Evolutionary conservation across 1,139 yeast species (phyloP).

Genomic region (Zygosaccharomyces sapae): DNA sequence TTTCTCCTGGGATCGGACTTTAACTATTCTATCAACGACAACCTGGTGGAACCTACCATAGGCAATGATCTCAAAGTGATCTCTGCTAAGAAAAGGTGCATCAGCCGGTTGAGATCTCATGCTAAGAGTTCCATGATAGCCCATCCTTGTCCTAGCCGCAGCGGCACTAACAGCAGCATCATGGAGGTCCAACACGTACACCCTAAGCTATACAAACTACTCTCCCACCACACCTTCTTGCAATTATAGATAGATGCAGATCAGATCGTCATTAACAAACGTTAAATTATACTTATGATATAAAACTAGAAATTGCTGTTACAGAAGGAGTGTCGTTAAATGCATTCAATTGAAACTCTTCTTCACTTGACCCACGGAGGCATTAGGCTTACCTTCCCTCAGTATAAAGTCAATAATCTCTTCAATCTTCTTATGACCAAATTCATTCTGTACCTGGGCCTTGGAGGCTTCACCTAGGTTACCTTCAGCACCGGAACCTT

Average conservation of each 20-base stretch:
- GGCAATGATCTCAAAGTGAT: slow-evolving; percentile 8
- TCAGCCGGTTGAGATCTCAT: slow-evolving; percentile 7
- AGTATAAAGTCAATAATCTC: slow-evolving; percentile 53
- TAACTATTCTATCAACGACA: slow-evolving; percentile 5
- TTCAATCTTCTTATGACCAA: slow-evolving; percentile 51
- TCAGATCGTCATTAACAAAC: no score
- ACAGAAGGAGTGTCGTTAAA: neutral
- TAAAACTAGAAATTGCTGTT: neutral
- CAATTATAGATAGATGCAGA: slow-evolving; percentile 12
- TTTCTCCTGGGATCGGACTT: slow-evolving; percentile 5
- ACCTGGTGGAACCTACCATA: slow-evolving; percentile 6
- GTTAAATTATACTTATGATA: no score
- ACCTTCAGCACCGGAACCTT: slow-evolving; percentile 67
- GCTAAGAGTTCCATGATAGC: slow-evolving; percentile 6
- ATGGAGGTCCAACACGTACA: slow-evolving; percentile 4
- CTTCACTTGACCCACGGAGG: slow-evolving; percentile 10
- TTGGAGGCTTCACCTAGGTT: slow-evolving; percentile 70
- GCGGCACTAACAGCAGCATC: slow-evolving; percentile 20
- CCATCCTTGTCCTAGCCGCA: neutral
- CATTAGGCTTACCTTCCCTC: slow-evolving; percentile 45
- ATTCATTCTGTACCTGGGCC: slow-evolving; percentile 58
- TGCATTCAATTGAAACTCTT: neutral
- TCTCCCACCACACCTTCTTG: slow-evolving; percentile 18
- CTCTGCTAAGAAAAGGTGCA: slow-evolving; percentile 5
- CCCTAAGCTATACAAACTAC: slow-evolving; percentile 3